Evolutionary conservation across 2,329 filamentous ascomycete species (phyloP).

Genomic region (Cyphellophora europaea): DNA sequence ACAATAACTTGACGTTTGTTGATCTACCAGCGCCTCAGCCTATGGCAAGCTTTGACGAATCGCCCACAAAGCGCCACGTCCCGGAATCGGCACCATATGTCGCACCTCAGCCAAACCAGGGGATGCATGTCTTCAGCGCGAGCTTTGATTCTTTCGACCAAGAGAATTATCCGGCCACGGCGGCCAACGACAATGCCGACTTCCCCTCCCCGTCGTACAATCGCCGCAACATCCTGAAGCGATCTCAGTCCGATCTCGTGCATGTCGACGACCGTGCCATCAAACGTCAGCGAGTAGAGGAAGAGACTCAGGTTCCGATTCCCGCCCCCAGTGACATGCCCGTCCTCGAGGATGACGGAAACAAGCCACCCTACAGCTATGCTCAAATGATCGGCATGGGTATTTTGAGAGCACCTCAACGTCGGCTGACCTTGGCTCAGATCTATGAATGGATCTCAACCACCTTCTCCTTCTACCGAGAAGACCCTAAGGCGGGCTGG

Average conservation of each 20-base stretch:
- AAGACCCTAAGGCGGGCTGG: conserved; percentile 69
- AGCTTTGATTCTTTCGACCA: conserved; percentile 31
- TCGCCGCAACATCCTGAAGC: conserved; percentile 40
- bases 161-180: conserved; percentile 32
- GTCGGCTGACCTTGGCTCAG: conserved; percentile 79
- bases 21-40: conserved; percentile 44
- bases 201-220: conserved; percentile 37
- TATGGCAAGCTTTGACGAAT: conserved; percentile 35
- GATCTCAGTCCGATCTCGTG: conserved; percentile 62
- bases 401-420: conserved; percentile 74
- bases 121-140: conserved; percentile 39
- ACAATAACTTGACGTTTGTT: conserved; percentile 44
- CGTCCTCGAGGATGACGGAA: conserved; percentile 70
- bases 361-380: conserved; percentile 87
- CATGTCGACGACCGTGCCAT: conserved; percentile 59
- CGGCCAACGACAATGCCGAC: conserved; percentile 35
- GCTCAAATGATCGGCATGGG: conserved; percentile 95
- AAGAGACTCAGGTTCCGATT: conserved; percentile 40
- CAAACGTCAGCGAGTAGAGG: conserved; percentile 61
- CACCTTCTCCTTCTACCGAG: conserved; percentile 78
- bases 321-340: conserved; percentile 75
- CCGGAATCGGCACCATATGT: no score
- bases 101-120: no score
- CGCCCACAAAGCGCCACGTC: conserved; percentile 39
- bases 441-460: conserved; percentile 99